Percentiles rank a stretch among this genome's conserved stretches.
Conservation (phyloP, 108 stramenopile species). For the Nitzschia inconspicua region DNA sequence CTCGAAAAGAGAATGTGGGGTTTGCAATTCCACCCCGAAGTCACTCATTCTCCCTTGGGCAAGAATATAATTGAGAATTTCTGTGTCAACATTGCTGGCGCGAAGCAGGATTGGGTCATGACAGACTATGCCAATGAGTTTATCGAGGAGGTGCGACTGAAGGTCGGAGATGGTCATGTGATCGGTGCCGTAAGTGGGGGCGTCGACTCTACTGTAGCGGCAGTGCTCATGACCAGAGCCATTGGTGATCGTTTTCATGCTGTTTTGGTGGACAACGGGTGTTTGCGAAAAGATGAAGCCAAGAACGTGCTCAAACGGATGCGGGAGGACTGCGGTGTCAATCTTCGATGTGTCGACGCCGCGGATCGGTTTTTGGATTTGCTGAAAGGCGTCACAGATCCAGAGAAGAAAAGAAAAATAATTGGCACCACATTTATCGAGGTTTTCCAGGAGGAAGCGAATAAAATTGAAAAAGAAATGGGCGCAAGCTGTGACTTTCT, state of each 20-base stretch:
- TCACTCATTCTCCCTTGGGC: conserved; percentile 92
- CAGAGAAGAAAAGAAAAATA: conserved; percentile 96
- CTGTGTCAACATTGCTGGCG: conserved; percentile 82
- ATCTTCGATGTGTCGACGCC: conserved; percentile 93
- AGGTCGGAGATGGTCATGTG: conserved; percentile 93
- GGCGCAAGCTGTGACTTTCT: conserved; percentile 71
- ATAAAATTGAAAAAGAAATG: conserved; percentile 72
- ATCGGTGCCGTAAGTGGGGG: conserved; percentile 99
- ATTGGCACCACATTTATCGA: conserved; percentile 98
- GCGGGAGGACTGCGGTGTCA: conserved; percentile 89
- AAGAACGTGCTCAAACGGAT: conserved; percentile 79
- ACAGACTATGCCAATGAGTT: conserved; percentile 94
- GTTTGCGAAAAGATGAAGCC: conserved; percentile 95
- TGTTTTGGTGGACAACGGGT: conserved; percentile 97
- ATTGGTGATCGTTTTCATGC: conserved; percentile 98
- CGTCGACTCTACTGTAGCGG: conserved; percentile 98
- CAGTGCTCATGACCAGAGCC: conserved; percentile 93
- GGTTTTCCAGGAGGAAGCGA: conserved; percentile 95
- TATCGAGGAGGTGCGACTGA: conserved; percentile 79
- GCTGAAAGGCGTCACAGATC: conserved; percentile 91
- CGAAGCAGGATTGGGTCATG: conserved; percentile 96
- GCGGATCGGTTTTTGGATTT: conserved; percentile 86
- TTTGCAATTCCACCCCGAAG: conserved; percentile 98
- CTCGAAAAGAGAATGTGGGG: conserved; percentile 84
- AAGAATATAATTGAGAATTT: conserved; percentile 87